A percentile compares a stretch with the other conserved stretches of the same genome.
Evolutionary conservation across 352 stramenopile genomes (phyloP).

Genomic region (Plasmopara halstedii): DNA sequence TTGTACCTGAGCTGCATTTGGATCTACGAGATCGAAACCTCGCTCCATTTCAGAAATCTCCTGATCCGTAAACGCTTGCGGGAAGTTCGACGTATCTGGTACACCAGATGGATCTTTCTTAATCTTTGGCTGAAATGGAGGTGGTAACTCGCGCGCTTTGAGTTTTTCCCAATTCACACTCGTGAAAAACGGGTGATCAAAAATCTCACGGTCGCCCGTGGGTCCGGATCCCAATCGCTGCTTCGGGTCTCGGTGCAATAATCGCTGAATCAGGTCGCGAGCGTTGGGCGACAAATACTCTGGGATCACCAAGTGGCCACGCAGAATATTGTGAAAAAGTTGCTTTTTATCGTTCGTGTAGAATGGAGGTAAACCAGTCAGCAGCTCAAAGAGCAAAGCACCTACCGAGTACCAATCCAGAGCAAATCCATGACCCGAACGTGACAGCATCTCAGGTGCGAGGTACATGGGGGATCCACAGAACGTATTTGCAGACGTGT

Average conservation of each 20-base stretch:
- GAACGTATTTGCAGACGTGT: constrained; percentile 82
- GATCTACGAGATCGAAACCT: constrained; percentile 57
- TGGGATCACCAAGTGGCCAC: constrained; percentile 70
- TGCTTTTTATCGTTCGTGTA: constrained; percentile 88
- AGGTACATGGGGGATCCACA: constrained; percentile 84
- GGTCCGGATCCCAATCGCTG: constrained; percentile 68
- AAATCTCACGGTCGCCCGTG: constrained; percentile 74
- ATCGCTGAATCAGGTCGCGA: constrained; percentile 67
- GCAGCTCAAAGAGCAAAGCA: constrained; percentile 68
- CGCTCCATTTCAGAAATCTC: constrained; percentile 84
- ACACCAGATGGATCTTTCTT: constrained; percentile 57
- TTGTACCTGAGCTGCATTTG: constrained; percentile 53
- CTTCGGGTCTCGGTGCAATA: constrained; percentile 76
- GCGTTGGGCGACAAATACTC: constrained; percentile 72
- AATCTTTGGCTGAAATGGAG: constrained; percentile 83
- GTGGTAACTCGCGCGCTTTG: constrained; percentile 64
- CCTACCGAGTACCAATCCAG: constrained; percentile 84
- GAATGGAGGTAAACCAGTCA: constrained; percentile 79
- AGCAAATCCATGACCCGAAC: constrained; percentile 72
- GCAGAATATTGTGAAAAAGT: constrained; percentile 87
- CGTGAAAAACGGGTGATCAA: constrained; percentile 80
- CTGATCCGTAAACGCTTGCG: constrained; percentile 77
- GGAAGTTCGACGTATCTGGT: constrained; percentile 82
- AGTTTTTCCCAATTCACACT: constrained; percentile 82
- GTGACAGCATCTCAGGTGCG: constrained; percentile 74